Conservation (phyloP, 2,329 filamentous ascomycete species). For the Xylaria sp. region DNA sequence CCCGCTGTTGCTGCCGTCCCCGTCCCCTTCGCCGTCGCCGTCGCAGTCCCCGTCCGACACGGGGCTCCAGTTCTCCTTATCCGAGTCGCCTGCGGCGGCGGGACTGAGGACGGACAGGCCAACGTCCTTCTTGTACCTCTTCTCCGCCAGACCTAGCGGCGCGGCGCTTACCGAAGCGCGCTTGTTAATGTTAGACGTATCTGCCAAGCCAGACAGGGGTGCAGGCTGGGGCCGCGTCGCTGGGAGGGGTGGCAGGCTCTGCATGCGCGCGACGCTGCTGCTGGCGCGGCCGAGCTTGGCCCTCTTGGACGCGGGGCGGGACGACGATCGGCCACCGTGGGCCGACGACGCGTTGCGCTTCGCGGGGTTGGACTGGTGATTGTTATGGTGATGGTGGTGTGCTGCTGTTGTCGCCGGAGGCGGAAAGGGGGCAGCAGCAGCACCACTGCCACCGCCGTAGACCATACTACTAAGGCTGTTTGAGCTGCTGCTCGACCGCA, state of each 20-base stretch:
- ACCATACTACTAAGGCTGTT: constrained; percentile 42
- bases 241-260: constrained; percentile 48
- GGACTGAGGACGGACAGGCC: constrained; percentile 47
- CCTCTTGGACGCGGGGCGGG: constrained; percentile 54
- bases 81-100: constrained; percentile 66
- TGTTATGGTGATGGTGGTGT: constrained; percentile 30
- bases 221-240: no score
- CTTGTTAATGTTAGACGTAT: constrained; percentile 35
- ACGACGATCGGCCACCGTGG: constrained; percentile 34
- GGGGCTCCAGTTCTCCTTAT: constrained; percentile 94
- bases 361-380: constrained; percentile 58
- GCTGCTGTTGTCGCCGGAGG: background rate
- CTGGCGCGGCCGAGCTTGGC: constrained; percentile 62
- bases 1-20: constrained; percentile 36
- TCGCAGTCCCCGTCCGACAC: constrained; percentile 53
- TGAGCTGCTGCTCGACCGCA: constrained; percentile 70
- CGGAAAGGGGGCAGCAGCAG: no score
- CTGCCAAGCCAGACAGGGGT: constrained; percentile 36
- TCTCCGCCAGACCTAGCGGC: constrained; percentile 27
- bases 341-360: constrained; percentile 63
- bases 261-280: constrained; percentile 66
- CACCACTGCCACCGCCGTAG: constrained; percentile 28
- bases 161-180: background rate
- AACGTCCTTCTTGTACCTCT: constrained; percentile 39
- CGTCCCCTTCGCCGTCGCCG: no score